Evolutionary conservation across 768 basidiomycete genomes (phyloP).

Genomic region (Lentinula detonsa): DNA sequence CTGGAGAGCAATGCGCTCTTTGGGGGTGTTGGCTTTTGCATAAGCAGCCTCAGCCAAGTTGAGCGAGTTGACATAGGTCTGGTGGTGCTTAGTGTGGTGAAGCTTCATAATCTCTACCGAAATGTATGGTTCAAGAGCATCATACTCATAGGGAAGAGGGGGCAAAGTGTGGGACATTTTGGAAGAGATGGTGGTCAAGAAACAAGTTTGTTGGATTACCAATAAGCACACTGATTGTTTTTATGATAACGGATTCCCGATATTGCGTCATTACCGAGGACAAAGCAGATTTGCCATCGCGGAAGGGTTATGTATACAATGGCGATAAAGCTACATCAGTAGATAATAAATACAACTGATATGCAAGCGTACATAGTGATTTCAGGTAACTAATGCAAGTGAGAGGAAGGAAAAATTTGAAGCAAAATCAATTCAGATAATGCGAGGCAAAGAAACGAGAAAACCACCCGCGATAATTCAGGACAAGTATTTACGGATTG

Average conservation of each 20-base stretch:
- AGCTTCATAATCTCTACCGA: conserved; percentile 88
- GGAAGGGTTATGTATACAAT: neutral
- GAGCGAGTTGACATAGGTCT: conserved; percentile 88
- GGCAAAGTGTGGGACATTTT: conserved; percentile 56
- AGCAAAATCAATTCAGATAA: neutral
- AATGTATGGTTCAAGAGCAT: conserved; percentile 95
- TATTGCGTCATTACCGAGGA: neutral
- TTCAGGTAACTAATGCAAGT: neutral
- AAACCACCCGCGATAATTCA: neutral
- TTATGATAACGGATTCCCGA: neutral
- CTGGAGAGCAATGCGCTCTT: conserved; percentile 82
- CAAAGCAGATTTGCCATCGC: neutral
- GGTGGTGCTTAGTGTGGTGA: conserved; percentile 94
- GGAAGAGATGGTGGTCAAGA: neutral
- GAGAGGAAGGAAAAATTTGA: too few relatives aligned
- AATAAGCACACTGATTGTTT: neutral
- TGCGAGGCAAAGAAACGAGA: neutral
- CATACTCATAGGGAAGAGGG: conserved; percentile 69
- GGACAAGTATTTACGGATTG: neutral
- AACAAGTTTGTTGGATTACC: neutral
- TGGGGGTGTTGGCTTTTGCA: conserved; percentile 58
- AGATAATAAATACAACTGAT: neutral
- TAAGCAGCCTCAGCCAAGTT: conserved; percentile 85
- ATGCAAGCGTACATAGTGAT: neutral
- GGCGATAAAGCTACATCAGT: neutral